Evolutionary conservation across 1,284 basidiomycete species (phyloP).

Genomic region (Vanrija humicola): DNA sequence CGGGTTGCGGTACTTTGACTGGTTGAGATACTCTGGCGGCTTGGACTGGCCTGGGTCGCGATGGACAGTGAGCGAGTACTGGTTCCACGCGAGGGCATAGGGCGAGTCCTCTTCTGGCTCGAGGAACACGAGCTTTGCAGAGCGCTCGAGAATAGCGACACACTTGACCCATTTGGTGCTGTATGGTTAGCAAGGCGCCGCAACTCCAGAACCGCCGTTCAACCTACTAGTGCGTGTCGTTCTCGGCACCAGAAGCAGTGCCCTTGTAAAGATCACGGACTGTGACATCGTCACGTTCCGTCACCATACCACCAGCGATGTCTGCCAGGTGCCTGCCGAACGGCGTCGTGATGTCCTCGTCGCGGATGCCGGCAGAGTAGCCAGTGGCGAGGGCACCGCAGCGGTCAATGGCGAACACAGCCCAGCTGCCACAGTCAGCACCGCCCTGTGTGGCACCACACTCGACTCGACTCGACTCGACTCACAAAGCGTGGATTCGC

Average conservation of each 20-base stretch:
- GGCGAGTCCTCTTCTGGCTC: slow-evolving; percentile 36
- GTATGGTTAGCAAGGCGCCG: background rate
- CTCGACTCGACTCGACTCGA: background rate
- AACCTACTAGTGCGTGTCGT: slow-evolving; percentile 32
- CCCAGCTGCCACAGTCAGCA: slow-evolving; percentile 29
- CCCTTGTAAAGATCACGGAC: slow-evolving; percentile 35
- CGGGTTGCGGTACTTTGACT: slow-evolving; percentile 39
- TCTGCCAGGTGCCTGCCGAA: slow-evolving; percentile 33
- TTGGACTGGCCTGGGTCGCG: slow-evolving; percentile 12
- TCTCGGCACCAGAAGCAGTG: slow-evolving; percentile 11
- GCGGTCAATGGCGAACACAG: slow-evolving; percentile 35
- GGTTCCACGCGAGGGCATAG: slow-evolving; percentile 29
- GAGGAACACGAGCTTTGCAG: slow-evolving; percentile 37
- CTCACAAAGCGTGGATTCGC: slow-evolving; percentile 42
- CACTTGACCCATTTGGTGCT: slow-evolving; percentile 32
- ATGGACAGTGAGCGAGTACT: slow-evolving; percentile 20
- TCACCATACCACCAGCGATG: slow-evolving; percentile 33
- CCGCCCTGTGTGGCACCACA: background rate
- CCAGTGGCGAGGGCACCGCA: slow-evolving; percentile 38
- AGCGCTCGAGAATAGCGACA: slow-evolving; percentile 36
- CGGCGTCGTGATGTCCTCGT: slow-evolving; percentile 43
- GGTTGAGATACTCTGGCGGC: slow-evolving; percentile 36
- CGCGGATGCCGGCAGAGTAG: slow-evolving; percentile 31
- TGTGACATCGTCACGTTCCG: slow-evolving; percentile 33
- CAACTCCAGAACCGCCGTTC: background rate